Base-by-base conservation (phyloP, 2,329 filamentous ascomycete genomes). In the Trichoderma brevicompactum region DNA sequence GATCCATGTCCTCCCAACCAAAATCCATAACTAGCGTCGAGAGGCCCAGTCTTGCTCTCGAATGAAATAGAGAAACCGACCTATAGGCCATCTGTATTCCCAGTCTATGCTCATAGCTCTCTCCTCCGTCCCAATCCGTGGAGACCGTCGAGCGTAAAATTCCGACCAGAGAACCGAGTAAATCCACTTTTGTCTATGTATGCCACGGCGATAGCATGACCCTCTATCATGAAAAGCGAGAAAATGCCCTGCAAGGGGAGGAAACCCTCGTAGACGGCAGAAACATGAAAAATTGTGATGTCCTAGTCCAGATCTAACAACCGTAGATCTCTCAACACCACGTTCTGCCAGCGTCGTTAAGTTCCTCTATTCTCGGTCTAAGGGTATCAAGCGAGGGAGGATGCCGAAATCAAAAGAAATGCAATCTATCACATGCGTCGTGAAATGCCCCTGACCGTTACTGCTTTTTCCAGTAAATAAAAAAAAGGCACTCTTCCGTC, bases 121-220 rank as follows among this genome's bases (percentile, higher is more conserved):
- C 72, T 72, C 69, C 70, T 68, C 64, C 64, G 69, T 72, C 72
- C 71, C 73, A 72, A 70, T 75, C 71, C 70, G 70, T 71, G 67
- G 71, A 74, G 73, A 72, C 71, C 71, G 72, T 71, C 70, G 73
- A 77, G 77, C 76, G 52, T 53, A 54, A 28, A 73, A 72, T 72
- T 74, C 67, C 69, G 76, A 81, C 81, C 78, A 82, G 81, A 85
- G 79, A 84, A 83, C 82, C 80, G 84, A 86, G 83, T 85, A 67
- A 85, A 85, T 85, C 84, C 83, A 83, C 83, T 86, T 87, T 87
- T 86, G 82, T 87, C 85, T 87, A 87, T 84, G 80, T 77, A 70
- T 77, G 75, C 53, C 74, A 78, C 77, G 78, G 77, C 77, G 78
- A 79, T 77, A 76, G 74, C 78, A 80, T 77, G 77, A 79, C 76